Evolutionary conservation across 2,329 filamentous ascomycete genomes (phyloP).

Genomic region (Pseudogymnoascus sp.): DNA sequence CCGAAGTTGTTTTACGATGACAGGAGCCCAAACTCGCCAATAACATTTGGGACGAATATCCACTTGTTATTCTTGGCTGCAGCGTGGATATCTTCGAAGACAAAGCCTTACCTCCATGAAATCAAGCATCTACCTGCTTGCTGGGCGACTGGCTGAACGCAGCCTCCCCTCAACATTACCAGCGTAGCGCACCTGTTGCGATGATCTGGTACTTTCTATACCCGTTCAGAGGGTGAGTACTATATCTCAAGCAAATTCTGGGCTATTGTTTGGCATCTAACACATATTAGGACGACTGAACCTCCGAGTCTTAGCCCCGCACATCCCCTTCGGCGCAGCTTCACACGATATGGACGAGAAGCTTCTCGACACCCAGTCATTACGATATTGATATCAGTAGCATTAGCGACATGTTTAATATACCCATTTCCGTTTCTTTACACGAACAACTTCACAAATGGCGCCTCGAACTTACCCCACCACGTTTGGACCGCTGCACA

Average conservation of each 20-base stretch:
- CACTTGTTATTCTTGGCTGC: not conserved
- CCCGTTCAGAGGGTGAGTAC: slow-evolving; percentile 63
- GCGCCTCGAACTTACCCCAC: slow-evolving; percentile 62
- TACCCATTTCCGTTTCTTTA: slow-evolving; percentile 71
- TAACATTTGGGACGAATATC: not conserved
- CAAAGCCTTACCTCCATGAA: not conserved
- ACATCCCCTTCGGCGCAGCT: slow-evolving; percentile 56
- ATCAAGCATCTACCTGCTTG: not conserved
- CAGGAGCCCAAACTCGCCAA: not conserved
- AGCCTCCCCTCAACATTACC: not conserved
- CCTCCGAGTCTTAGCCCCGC: slow-evolving; percentile 55
- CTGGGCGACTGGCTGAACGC: too few species aligned
- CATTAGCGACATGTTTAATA: slow-evolving; percentile 58
- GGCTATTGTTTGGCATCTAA: slow-evolving; percentile 15
- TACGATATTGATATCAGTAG: slow-evolving; percentile 66
- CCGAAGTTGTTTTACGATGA: not conserved
- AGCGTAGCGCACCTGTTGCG: not conserved
- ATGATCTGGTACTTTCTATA: slow-evolving; percentile 75
- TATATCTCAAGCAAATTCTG: not conserved
- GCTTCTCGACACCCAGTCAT: slow-evolving; percentile 65
- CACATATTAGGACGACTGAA: slow-evolving; percentile 55
- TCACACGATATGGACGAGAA: slow-evolving; percentile 61
- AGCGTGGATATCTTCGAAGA: not conserved
- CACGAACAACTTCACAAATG: slow-evolving; percentile 61
- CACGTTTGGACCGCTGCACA: slow-evolving; percentile 75